phyloP scores from a whole-genome alignment of 495 filamentous ascomycete species.

The Lepidopterella palustris region DNA sequence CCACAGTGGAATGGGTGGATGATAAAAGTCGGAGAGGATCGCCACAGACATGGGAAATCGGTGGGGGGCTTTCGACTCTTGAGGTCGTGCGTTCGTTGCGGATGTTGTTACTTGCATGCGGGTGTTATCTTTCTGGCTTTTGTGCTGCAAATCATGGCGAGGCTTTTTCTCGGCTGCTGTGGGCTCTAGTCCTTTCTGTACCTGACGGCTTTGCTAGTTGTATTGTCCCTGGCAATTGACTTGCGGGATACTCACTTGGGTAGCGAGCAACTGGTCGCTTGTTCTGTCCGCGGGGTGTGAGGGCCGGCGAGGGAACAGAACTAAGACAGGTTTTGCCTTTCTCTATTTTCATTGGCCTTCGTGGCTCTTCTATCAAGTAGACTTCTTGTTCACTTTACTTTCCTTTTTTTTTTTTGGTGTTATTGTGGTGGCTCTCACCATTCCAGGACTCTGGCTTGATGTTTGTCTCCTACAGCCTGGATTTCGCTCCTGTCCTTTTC shows the following conservation, averaged over 20 bases:
- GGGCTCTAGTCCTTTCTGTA: not conserved
- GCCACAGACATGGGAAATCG: constrained; percentile 17
- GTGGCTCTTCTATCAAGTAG: constrained; percentile 24
- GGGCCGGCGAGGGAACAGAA: not conserved
- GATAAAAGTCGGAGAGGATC: constrained; percentile 23
- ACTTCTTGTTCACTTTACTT: constrained; percentile 10
- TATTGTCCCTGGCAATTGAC: not conserved
- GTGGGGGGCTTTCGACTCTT: constrained; percentile 5
- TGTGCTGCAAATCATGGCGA: constrained; percentile 15
- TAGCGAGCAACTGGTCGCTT: constrained; percentile 9
- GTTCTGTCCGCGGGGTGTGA: not conserved
- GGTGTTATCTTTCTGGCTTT: constrained; percentile 23
- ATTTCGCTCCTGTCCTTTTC: not conserved
- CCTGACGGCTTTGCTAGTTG: not conserved
- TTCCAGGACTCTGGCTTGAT: too few species aligned
- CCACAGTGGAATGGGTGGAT: constrained; percentile 9
- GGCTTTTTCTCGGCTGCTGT: too few species aligned
- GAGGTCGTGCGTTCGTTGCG: constrained; percentile 12
- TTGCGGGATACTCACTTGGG: constrained; percentile 15
- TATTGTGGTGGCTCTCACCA: not conserved
- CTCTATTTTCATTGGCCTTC: not conserved
- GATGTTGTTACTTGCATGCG: constrained; percentile 21
- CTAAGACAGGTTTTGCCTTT: not conserved
- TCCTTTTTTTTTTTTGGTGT: constrained; percentile 9
- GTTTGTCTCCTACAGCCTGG: not conserved